Percentiles rank a stretch among this genome's conserved stretches.
Conservation (phyloP, 306 rosid genomes). For the Gillenia trifoliata region DNA sequence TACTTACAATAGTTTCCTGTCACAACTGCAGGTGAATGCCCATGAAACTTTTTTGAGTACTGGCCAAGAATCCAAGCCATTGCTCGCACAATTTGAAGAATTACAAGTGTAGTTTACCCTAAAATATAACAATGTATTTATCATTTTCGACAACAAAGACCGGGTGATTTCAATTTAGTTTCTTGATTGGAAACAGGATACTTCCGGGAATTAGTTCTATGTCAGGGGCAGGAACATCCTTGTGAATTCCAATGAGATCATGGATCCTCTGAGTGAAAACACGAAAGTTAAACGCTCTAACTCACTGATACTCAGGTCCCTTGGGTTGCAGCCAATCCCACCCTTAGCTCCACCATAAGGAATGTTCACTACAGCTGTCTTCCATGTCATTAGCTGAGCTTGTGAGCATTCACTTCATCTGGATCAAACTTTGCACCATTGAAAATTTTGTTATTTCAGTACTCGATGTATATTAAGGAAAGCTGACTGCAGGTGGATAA, state of each 20-base stretch:
- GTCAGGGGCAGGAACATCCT: slow-evolving; percentile 81
- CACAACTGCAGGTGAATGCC: slow-evolving; percentile 73
- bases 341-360: slow-evolving; percentile 92
- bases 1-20: slow-evolving; percentile 68
- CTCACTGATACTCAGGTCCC: slow-evolving; percentile 56
- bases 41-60: slow-evolving; percentile 79
- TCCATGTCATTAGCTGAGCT: slow-evolving; percentile 85
- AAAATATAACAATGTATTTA: not conserved
- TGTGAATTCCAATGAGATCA: slow-evolving; percentile 64
- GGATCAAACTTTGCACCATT: slow-evolving; percentile 61
- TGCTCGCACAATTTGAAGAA: slow-evolving; percentile 33
- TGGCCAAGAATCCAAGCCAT: slow-evolving; percentile 90
- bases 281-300: slow-evolving; percentile 73
- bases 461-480: not conserved
- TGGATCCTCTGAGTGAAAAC: slow-evolving; percentile 81
- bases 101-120: not conserved
- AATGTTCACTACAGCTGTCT: slow-evolving; percentile 65
- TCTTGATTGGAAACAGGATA: slow-evolving; percentile 11
- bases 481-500: not conserved
- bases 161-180: not conserved
- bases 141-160: not conserved
- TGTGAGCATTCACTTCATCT: slow-evolving; percentile 76
- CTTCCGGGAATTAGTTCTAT: slow-evolving; percentile 74
- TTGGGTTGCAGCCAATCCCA: slow-evolving; percentile 71
- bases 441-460: slow-evolving; percentile 2